Conservation (phyloP, 257 asterid genomes). For the Galeopsis tetrahit region DNA sequence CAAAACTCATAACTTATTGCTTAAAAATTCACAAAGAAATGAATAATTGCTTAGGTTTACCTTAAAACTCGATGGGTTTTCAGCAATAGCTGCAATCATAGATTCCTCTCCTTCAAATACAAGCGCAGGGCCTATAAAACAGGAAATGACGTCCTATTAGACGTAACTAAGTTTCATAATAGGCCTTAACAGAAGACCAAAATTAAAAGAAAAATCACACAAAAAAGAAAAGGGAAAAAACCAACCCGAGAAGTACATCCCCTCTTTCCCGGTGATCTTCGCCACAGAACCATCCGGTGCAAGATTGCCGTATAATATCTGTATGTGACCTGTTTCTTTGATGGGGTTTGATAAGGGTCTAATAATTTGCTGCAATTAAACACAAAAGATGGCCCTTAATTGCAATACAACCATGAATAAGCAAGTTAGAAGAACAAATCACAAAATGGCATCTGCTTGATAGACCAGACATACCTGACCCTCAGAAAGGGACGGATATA, state of each 20-base stretch:
- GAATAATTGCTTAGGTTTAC: conserved; percentile 39
- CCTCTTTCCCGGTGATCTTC: conserved; percentile 98
- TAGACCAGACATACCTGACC: conserved; percentile 65
- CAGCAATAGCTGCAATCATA: conserved; percentile 87
- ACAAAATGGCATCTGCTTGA: conserved; percentile 17
- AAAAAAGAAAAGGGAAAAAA: not conserved
- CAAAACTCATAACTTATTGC: not conserved
- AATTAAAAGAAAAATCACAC: not conserved
- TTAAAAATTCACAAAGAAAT: not conserved
- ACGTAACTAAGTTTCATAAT: conserved; percentile 6
- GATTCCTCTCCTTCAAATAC: conserved; percentile 98
- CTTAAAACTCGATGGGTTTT: conserved; percentile 77
- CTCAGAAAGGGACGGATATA: conserved; percentile 75
- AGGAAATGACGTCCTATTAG: conserved; percentile 2
- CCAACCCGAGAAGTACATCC: conserved; percentile 86
- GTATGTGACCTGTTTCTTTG: conserved; percentile 92
- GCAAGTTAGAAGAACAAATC: conserved; percentile 26
- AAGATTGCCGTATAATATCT: conserved; percentile 86
- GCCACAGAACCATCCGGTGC: conserved; percentile 99
- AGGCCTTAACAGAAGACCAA: not conserved
- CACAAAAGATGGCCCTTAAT: conserved; percentile 27
- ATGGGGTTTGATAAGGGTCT: conserved; percentile 88
- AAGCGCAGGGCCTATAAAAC: conserved; percentile 78
- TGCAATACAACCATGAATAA: conserved; percentile 20
- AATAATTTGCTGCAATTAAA: conserved; percentile 77